These are phyloP conservation scores for Borovskyia barvae DNA, from an alignment of 208 protist species.

Conservation along the genomic window DNA sequence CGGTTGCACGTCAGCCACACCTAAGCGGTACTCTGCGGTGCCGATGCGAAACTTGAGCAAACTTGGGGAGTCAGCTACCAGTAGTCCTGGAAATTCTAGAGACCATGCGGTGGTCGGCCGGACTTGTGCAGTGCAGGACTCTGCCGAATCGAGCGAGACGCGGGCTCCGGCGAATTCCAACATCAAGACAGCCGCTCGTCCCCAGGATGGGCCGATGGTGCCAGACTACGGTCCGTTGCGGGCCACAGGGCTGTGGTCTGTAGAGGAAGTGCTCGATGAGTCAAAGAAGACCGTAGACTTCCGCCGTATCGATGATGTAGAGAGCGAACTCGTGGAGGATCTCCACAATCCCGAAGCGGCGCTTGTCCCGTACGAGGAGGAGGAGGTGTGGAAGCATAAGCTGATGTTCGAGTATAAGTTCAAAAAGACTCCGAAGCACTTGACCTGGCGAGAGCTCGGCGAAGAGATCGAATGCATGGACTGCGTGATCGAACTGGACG, in stretches of 20 bases:
- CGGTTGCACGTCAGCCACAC: not conserved
- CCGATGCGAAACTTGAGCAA: conserved; percentile 2
- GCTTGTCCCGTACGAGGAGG: conserved; percentile 70
- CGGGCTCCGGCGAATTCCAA: too few relatives aligned
- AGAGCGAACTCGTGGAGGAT: conserved; percentile 77
- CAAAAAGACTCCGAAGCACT: conserved; percentile 82
- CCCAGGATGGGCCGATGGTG: conserved; percentile 56
- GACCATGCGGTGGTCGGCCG: too few relatives aligned
- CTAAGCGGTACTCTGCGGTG: conserved; percentile 9
- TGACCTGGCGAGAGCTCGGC: conserved; percentile 85
- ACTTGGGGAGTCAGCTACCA: not conserved
- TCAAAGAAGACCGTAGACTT: conserved; percentile 78
- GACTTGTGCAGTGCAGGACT: too few relatives aligned
- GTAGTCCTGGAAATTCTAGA: not conserved
- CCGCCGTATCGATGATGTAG: conserved; percentile 83
- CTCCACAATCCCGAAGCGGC: conserved; percentile 59
- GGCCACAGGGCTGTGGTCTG: conserved; percentile 70
- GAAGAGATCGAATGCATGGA: conserved; percentile 90
- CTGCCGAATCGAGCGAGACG: too few relatives aligned
- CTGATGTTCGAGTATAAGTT: conserved; percentile 91
- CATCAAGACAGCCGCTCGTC: conserved; percentile 20
- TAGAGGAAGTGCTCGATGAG: conserved; percentile 75
- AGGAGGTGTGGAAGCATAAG: conserved; percentile 86
- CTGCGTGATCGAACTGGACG: conserved; percentile 83
- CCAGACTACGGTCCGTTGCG: conserved; percentile 80